Conservation (phyloP, 768 basidiomycete species). For the Lactarius psammicola region DNA sequence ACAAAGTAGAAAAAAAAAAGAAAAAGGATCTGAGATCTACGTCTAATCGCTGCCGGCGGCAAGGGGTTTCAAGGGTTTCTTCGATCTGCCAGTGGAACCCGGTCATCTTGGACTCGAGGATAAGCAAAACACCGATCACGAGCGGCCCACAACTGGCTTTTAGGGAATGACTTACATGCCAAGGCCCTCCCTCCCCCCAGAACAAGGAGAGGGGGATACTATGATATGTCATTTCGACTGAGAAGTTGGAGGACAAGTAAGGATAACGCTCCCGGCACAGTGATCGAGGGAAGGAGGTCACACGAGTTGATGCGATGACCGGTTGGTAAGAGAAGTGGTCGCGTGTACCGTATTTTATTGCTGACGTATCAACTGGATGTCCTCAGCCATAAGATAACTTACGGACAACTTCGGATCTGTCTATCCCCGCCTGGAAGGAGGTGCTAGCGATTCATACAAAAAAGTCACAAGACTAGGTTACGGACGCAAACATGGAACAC, state of each 20-base stretch:
- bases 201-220: no score
- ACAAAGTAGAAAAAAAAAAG: no score
- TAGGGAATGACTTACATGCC: no score
- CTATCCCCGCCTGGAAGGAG: background rate
- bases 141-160: no score
- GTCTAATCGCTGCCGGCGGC: background rate
- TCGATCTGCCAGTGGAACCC: no score
- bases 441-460: background rate
- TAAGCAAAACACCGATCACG: no score
- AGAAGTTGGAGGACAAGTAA: background rate
- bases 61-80: background rate
- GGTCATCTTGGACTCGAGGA: no score
- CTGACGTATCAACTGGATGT: background rate
- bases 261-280: no score
- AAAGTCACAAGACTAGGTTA: background rate
- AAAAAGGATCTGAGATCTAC: background rate
- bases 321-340: background rate
- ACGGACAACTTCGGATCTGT: background rate
- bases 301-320: background rate
- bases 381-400: background rate
- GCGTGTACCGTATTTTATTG: background rate
- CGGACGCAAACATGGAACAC: background rate
- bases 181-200: no score
- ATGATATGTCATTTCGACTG: no score
- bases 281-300: background rate